Base-by-base conservation (phyloP, 441 rosid genomes). In the Jatropha podagrica region DNA sequence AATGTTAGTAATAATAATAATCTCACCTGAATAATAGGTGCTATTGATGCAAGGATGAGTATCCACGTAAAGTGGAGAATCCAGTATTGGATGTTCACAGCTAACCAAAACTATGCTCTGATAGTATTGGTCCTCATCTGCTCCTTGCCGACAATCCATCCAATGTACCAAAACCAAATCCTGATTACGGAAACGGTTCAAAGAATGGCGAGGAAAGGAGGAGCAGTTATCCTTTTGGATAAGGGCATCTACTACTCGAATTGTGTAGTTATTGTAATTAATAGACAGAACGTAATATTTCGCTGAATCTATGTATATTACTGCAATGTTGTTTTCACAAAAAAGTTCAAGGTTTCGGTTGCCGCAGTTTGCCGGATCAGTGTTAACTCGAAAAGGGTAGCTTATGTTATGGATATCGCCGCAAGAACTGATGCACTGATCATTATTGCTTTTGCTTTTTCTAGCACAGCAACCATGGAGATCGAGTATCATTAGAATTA, bases 301-400 rank as follows among this genome's bases (percentile, higher is more conserved):
- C 3, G 7, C 46, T 42, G 46, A 42, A 42, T 48, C 52, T 10
- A 7, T 5, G 52, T 7, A 64, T 64, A 14, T 46, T 48, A 38
- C 69, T 23, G 23, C 23, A 23, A 23, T 0, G 23, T 23, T 23
- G 23, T 23, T 23, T 23, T 23, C 67, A n/a, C 75, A 79, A 0
- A 51, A 2, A 7, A 79, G 68, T 13, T 69, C 68, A 10, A 11
- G 69, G 0, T 6, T 0, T 8, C 1, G 10, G 2, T 41, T 0
- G 51, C 77, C 77, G n/a, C 81, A 78, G 1, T 0, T 8, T 20
- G 2, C 11, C 2, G 77, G 77, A 23, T 78, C 71, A 6, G 74
- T 49, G 4, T 11, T 27, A 17, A 78, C 11, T 5, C 81, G 61
- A 32, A 78, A 78, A 2, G 77, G 62, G 20, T 42, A 38, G 15